Percentiles rank a stretch among this genome's conserved stretches.
These are phyloP conservation scores for Achaetomiella virescens DNA, from an alignment of 495 filamentous ascomycete genomes.

Conservation along the genomic window DNA sequence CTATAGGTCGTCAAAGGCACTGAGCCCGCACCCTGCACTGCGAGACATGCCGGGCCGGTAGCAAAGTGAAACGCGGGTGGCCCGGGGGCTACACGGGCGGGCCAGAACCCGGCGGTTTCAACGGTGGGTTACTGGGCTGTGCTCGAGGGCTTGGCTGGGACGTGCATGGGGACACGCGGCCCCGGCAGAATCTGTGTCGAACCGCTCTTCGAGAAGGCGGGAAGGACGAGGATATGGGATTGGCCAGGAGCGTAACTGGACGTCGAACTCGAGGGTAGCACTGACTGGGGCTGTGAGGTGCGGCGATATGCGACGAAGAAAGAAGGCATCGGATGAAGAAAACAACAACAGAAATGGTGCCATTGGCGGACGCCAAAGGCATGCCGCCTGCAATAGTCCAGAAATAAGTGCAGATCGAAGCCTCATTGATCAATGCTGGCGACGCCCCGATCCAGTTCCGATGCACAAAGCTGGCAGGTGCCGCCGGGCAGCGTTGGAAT, in stretches of 20 bases:
- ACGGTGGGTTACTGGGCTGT: slow-evolving; percentile 5
- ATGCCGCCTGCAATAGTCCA: too few species aligned
- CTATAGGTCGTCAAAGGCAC: not conserved
- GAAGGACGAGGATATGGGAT: not conserved
- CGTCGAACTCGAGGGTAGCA: not conserved
- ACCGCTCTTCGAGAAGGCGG: not conserved
- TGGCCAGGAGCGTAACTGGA: not conserved
- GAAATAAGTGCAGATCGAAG: not conserved
- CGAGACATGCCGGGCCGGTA: slow-evolving; percentile 7
- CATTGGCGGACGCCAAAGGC: too few species aligned
- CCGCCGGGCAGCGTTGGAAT: not conserved
- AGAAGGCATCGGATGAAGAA: not conserved
- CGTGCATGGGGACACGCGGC: not conserved
- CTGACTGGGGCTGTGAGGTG: not conserved
- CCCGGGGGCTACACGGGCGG: not conserved
- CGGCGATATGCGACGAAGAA: too few species aligned
- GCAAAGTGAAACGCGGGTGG: slow-evolving; percentile 12
- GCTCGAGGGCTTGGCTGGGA: slow-evolving; percentile 1
- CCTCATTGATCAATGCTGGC: not conserved
- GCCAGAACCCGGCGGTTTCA: slow-evolving; percentile 12
- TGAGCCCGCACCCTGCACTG: too few species aligned
- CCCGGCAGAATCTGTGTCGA: not conserved
- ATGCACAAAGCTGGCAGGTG: not conserved
- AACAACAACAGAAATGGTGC: too few species aligned
- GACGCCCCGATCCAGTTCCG: not conserved